Conservation (phyloP, 805 yeast genomes). For the Kuraishia capsulata region DNA sequence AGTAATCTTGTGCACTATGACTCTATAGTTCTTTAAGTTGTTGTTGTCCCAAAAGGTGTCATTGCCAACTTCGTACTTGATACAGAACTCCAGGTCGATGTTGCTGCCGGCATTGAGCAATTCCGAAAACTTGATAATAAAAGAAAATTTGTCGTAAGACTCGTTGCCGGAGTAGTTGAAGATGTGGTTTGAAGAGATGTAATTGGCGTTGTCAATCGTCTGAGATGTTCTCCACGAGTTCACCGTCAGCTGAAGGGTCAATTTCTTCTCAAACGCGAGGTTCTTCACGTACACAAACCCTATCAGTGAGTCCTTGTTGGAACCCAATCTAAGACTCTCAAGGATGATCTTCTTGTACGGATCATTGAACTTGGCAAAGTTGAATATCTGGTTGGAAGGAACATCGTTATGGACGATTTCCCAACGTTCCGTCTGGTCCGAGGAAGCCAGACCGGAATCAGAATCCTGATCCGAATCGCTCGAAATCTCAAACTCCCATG, state of each 20-base stretch:
- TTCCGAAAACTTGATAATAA: constrained; percentile 33
- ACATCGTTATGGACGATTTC: constrained; percentile 20
- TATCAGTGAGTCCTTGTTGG: constrained; percentile 31
- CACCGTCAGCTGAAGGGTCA: constrained; percentile 36
- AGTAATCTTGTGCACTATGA: constrained; percentile 20
- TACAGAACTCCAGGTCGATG: constrained; percentile 28
- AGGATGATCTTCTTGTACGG: constrained; percentile 17
- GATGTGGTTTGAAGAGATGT: constrained; percentile 26
- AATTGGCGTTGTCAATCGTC: constrained; percentile 22
- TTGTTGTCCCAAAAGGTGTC: constrained; percentile 31
- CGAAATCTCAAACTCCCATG: constrained; percentile 11
- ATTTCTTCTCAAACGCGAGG: constrained; percentile 27
- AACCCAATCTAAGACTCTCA: constrained; percentile 27
- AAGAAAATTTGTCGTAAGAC: constrained; percentile 35
- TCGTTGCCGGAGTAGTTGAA: constrained; percentile 28
- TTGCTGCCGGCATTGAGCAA: constrained; percentile 18
- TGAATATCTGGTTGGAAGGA: constrained; percentile 15
- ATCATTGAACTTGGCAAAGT: constrained; percentile 21
- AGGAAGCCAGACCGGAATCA: constrained; percentile 10
- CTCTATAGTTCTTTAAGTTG: constrained; percentile 23
- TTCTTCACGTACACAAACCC: constrained; percentile 32
- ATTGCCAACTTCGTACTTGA: constrained; percentile 25
- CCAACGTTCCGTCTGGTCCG: constrained; percentile 14
- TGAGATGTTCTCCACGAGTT: constrained; percentile 34
- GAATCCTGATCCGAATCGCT: constrained; percentile 6